phyloP scores from a whole-genome alignment of 768 basidiomycete genomes.

The Boletus vermiculosoides region DNA sequence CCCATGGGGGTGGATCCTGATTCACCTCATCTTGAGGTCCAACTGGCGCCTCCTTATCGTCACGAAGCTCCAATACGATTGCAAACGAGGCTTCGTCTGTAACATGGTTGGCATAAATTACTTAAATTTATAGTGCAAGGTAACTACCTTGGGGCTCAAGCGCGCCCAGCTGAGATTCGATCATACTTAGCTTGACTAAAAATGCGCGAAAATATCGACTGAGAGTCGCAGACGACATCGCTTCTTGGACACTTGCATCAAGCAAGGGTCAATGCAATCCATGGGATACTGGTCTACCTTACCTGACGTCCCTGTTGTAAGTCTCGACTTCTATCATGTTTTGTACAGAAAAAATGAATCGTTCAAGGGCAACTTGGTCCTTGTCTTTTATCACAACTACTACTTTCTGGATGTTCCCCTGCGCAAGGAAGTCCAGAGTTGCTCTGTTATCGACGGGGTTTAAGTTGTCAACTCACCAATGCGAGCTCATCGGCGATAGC shows the following conservation, averaged over 20 bases:
- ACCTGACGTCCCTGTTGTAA: constrained; percentile 72
- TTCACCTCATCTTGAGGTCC: constrained; percentile 44
- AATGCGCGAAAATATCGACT: constrained; percentile 81
- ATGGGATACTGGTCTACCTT: constrained; percentile 4
- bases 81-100: constrained; percentile 76
- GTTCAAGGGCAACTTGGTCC: constrained; percentile 78
- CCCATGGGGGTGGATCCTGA: constrained; percentile 73
- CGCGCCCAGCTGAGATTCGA: constrained; percentile 68
- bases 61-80: constrained; percentile 77
- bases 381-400: constrained; percentile 83
- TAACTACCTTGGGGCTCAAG: constrained; percentile 51
- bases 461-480: constrained; percentile 42
- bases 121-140: neutral
- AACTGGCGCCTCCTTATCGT: constrained; percentile 56
- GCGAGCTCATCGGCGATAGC: constrained; percentile 77
- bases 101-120: neutral
- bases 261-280: constrained; percentile 1
- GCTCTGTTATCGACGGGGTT: neutral
- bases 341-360: constrained; percentile 86
- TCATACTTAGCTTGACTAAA: constrained; percentile 74
- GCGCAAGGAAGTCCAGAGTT: constrained; percentile 1
- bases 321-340: constrained; percentile 73
- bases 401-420: constrained; percentile 81
- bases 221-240: constrained; percentile 61
- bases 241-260: constrained; percentile 59